Conservation (phyloP, 2,329 filamentous ascomycete species). For the Penicillium decumbens region DNA sequence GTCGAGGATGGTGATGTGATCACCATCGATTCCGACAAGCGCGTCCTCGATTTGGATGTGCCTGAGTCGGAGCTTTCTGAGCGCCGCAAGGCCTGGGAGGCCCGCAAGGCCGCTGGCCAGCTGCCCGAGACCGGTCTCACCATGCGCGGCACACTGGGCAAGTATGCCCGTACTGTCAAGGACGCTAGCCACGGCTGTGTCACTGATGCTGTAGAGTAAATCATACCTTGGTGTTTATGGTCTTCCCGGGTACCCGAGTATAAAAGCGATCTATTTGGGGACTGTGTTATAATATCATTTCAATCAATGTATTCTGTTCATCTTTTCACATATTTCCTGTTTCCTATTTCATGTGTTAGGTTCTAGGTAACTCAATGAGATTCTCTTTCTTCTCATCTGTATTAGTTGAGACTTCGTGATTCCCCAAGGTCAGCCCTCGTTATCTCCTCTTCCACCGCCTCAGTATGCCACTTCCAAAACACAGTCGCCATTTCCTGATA, state of each 20-base stretch:
- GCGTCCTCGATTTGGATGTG: conserved; percentile 61
- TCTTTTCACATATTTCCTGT: too few species aligned
- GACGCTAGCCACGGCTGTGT: conserved; percentile 49
- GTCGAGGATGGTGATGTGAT: conserved; percentile 77
- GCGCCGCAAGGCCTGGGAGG: conserved; percentile 58
- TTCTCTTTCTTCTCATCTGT: too few species aligned
- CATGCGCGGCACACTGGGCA: conserved; percentile 62
- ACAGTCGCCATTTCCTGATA: too few species aligned
- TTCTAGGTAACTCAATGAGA: too few species aligned
- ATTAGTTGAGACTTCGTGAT: too few species aligned
- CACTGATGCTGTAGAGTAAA: conserved; percentile 40
- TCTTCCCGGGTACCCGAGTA: conserved; percentile 10
- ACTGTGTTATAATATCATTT: conserved; percentile 23
- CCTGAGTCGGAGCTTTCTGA: conserved; percentile 59
- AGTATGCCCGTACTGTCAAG: conserved; percentile 56
- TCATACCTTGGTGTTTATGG: conserved; percentile 6
- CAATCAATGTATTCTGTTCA: background rate
- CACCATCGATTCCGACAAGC: conserved; percentile 74
- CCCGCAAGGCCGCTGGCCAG: conserved; percentile 35
- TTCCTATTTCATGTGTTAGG: too few species aligned
- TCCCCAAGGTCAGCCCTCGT: too few species aligned
- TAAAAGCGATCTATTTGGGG: conserved; percentile 23
- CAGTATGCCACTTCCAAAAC: too few species aligned
- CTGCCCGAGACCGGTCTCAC: conserved; percentile 52
- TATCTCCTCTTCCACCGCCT: too few species aligned